These are phyloP conservation scores for Danielozyma ontarioensis DNA, from an alignment of 805 yeast genomes.

Conservation along the genomic window DNA sequence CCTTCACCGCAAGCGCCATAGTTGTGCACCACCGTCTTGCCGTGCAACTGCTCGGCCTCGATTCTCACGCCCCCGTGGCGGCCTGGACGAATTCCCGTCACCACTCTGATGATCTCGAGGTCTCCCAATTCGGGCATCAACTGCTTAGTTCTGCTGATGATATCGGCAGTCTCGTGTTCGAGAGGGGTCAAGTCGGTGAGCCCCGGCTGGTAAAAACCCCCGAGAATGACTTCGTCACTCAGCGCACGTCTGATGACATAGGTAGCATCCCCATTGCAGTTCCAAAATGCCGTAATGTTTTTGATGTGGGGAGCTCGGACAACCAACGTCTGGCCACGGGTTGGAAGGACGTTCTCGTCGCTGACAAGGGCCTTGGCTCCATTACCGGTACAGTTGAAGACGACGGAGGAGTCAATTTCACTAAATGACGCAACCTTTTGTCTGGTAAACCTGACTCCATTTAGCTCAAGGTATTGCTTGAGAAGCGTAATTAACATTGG, in stretches of 20 bases:
- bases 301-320: slow-evolving; percentile 63
- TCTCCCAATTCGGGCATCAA: slow-evolving; percentile 42
- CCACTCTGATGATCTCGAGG: slow-evolving; percentile 55
- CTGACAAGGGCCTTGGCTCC: slow-evolving; percentile 58
- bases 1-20: slow-evolving; percentile 70
- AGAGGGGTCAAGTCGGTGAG: slow-evolving; percentile 61
- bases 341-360: slow-evolving; percentile 61
- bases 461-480: slow-evolving; percentile 34
- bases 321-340: slow-evolving; percentile 77
- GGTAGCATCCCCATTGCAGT: slow-evolving; percentile 50
- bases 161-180: slow-evolving; percentile 54
- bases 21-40: slow-evolving; percentile 50
- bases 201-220: slow-evolving; percentile 66
- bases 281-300: slow-evolving; percentile 60
- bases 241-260: slow-evolving; percentile 70
- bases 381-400: slow-evolving; percentile 75
- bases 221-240: slow-evolving; percentile 62
- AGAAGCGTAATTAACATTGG: slow-evolving; percentile 54
- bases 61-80: slow-evolving; percentile 73
- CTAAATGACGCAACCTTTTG: slow-evolving; percentile 46
- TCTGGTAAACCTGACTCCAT: slow-evolving; percentile 50
- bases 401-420: slow-evolving; percentile 45
- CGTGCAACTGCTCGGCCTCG: slow-evolving; percentile 40
- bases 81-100: slow-evolving; percentile 73
- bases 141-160: slow-evolving; percentile 51